Base-by-base conservation (phyloP, 331 rosid species). In the Cucumis variabilis region DNA sequence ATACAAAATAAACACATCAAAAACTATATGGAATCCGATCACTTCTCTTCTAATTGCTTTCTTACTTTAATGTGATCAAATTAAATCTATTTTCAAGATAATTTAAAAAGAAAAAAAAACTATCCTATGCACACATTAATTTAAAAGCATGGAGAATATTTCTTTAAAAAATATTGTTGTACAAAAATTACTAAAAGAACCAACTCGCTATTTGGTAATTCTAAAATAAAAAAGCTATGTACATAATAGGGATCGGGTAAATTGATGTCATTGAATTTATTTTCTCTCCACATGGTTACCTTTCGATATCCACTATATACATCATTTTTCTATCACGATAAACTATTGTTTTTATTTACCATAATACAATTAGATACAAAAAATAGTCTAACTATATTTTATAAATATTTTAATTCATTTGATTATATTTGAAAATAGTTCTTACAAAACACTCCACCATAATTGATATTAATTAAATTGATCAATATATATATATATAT, bases 191-290 rank as follows among this genome's bases (percentile, higher is more conserved):
- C 51, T 37, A 46, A 76, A 76, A n/a, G 13, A 46, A 28, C 33
- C 28, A 55, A n/a, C 62, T 12, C 28, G n/a, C n/a, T 46, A 76
- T 24, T 44, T 44, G 48, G 48, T 44, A 44, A 37, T 37, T 37
- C 44, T 5, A 37, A 37, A 37, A 37, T 37, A 37, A 78, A 78
- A 30, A 13, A 77, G 83, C 83, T 77, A 78, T 78, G 8, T 24
- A 11, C 66, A 78, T 78, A n/a, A 78, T 78, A 24, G 83, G 51
- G 66, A 78, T 78, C 24, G 66, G 66, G 66, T 23, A 50, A 78
- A 78, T 78, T 50, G 25, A 51, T 78, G 66, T 28, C 66, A 50
- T 78, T 78, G 3, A 78, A 78, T 50, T 50, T 66, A 23, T 1
- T 46, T 37, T 76, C n/a, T 17, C 82, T 48, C 33, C 82, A 76